phyloP scores from a whole-genome alignment of 139 green algal genomes.

The Pleodorina starrii region DNA sequence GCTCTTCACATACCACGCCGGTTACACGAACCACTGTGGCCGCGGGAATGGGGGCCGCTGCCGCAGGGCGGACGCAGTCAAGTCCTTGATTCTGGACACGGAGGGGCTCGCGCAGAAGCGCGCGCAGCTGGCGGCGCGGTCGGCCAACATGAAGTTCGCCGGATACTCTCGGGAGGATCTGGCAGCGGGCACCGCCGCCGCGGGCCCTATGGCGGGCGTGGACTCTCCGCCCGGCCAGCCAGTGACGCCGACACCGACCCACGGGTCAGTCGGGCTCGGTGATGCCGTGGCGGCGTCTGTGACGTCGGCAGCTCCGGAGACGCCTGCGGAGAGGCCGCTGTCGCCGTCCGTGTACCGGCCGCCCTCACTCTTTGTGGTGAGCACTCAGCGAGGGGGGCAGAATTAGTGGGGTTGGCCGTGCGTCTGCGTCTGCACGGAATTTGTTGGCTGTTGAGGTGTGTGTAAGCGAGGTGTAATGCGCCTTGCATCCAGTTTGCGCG shows the following conservation, averaged over 20 bases:
- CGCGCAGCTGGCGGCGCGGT: constrained; percentile 39
- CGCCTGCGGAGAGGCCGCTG: not conserved
- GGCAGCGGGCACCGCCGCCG: not conserved
- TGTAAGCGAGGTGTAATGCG: no score
- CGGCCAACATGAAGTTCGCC: constrained; percentile 45
- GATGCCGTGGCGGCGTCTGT: not conserved
- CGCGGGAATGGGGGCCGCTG: no score
- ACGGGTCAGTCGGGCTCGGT: not conserved
- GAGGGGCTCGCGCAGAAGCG: constrained; percentile 68
- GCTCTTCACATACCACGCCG: no score
- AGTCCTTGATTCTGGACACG: constrained; percentile 67
- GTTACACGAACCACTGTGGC: no score
- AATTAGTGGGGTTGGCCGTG: no score
- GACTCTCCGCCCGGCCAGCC: not conserved
- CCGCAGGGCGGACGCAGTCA: constrained; percentile 70
- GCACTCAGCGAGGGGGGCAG: no score
- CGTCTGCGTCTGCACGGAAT: no score
- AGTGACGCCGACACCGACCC: not conserved
- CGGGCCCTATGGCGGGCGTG: not conserved
- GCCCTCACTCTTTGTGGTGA: not conserved
- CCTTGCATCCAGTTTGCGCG: no score
- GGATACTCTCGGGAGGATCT: constrained; percentile 61
- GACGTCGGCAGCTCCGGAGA: not conserved
- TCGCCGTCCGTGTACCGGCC: not conserved
- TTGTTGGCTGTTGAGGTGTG: no score